Evolutionary conservation across 805 yeast species (phyloP).

Genomic region (Yarrowia hollandica): DNA sequence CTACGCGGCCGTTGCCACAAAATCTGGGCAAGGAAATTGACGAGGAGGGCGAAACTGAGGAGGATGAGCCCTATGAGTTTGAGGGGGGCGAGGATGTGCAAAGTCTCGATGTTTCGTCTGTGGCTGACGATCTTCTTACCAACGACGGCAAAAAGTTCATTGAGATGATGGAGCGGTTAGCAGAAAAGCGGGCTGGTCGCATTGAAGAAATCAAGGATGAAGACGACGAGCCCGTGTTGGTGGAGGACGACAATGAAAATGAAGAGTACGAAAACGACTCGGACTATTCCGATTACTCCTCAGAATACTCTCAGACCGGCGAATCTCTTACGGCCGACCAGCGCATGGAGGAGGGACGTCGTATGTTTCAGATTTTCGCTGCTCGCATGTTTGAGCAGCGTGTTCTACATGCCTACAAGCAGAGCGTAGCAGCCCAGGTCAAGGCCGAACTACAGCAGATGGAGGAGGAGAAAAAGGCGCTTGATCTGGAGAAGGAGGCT

Average conservation of each 20-base stretch:
- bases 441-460: conserved; percentile 41
- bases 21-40: conserved; percentile 32
- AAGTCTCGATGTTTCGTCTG: conserved; percentile 42
- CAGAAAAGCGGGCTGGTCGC: conserved; percentile 47
- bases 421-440: conserved; percentile 65
- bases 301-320: conserved; percentile 27
- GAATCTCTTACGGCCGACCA: conserved; percentile 48
- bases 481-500: conserved; percentile 40
- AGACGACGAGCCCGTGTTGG: conserved; percentile 39
- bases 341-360: conserved; percentile 74
- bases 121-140: conserved; percentile 77
- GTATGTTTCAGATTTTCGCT: conserved; percentile 75
- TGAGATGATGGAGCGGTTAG: conserved; percentile 75
- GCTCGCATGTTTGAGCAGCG: conserved; percentile 74
- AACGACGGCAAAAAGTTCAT: conserved; percentile 78
- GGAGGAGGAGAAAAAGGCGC: conserved; percentile 39
- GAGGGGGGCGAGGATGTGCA: background rate
- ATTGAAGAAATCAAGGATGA: conserved; percentile 40
- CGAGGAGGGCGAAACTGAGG: conserved; percentile 31
- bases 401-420: conserved; percentile 73
- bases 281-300: conserved; percentile 34
- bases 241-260: conserved; percentile 44
- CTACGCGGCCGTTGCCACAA: background rate
- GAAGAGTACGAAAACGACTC: conserved; percentile 48
- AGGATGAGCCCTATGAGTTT: conserved; percentile 31